These are phyloP conservation scores for Cryoendolithus antarcticus DNA, from an alignment of 2,329 filamentous ascomycete species.

Conservation along the genomic window DNA sequence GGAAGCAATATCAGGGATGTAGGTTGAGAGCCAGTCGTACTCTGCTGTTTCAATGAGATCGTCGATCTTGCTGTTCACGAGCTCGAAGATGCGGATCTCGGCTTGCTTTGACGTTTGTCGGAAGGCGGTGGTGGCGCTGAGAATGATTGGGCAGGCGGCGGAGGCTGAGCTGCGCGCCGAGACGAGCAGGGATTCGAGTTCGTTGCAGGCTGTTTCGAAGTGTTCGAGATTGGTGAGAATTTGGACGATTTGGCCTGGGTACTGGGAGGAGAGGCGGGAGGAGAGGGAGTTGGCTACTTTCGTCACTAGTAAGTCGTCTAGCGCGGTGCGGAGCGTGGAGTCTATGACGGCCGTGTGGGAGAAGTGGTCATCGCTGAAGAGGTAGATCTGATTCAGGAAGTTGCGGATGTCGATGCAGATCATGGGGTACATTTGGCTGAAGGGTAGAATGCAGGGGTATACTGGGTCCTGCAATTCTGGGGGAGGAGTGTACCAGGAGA, in stretches of 20 bases:
- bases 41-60: conserved; percentile 94
- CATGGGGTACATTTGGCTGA: conserved; percentile 97
- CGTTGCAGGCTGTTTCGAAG: conserved; percentile 84
- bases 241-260: conserved; percentile 94
- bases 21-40: conserved; percentile 72
- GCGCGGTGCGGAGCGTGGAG: conserved; percentile 69
- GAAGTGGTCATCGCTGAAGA: conserved; percentile 94
- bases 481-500: conserved; percentile 80
- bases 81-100: conserved; percentile 93
- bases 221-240: conserved; percentile 96
- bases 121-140: conserved; percentile 79
- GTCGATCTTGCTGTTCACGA: conserved; percentile 97
- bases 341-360: conserved; percentile 83
- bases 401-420: conserved; percentile 98
- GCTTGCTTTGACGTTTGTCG: conserved; percentile 85
- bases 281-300: conserved; percentile 88
- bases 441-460: conserved; percentile 86
- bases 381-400: conserved; percentile 96
- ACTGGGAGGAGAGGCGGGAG: conserved; percentile 79
- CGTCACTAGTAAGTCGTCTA: conserved; percentile 88
- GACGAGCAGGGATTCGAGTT: conserved; percentile 77
- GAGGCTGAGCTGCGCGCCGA: conserved; percentile 72
- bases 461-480: conserved; percentile 53
- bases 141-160: conserved; percentile 64
- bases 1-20: conserved; percentile 59